Conservation (phyloP, 2,329 filamentous ascomycete species). For the Balansia obtecta region DNA sequence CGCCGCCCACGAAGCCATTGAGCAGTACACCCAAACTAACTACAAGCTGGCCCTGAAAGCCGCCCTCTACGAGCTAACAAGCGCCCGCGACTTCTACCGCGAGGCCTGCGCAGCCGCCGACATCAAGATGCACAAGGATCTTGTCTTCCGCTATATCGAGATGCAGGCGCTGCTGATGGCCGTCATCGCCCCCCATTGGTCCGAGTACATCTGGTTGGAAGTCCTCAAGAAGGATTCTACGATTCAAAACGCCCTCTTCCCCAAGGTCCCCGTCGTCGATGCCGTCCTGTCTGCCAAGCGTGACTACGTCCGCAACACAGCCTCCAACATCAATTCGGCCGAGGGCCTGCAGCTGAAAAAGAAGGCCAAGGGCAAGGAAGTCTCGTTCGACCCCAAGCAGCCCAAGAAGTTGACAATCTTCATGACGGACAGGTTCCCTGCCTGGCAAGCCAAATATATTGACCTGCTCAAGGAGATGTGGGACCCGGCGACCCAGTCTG, state of each 20-base stretch:
- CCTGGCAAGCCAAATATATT: constrained; percentile 87
- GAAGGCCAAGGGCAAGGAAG: constrained; percentile 83
- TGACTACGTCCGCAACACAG: constrained; percentile 66
- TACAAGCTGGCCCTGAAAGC: constrained; percentile 75
- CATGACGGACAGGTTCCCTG: constrained; percentile 66
- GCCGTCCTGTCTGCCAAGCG: constrained; percentile 62
- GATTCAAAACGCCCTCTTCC: constrained; percentile 58
- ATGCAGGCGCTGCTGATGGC: constrained; percentile 73
- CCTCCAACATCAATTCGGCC: constrained; percentile 66
- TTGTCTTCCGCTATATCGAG: constrained; percentile 71
- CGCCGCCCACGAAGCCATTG: constrained; percentile 63
- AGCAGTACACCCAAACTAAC: constrained; percentile 67
- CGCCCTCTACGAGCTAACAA: constrained; percentile 81
- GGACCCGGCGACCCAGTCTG: constrained; percentile 42
- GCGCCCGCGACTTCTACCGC: constrained; percentile 80
- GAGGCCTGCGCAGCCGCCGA: constrained; percentile 66
- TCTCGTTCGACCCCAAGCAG: constrained; percentile 77
- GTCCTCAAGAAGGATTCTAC: constrained; percentile 65
- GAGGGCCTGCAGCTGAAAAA: constrained; percentile 77
- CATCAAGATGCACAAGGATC: constrained; percentile 75
- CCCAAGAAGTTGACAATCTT: constrained; percentile 87
- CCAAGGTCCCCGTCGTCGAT: constrained; percentile 49
- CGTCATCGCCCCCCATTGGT: constrained; percentile 84
- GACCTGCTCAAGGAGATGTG: constrained; percentile 64
- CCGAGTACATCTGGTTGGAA: constrained; percentile 89